Percentiles rank a stretch among this genome's conserved stretches.
Conservation (phyloP, 2,329 filamentous ascomycete genomes). For the Botrytis sinoallii region DNA sequence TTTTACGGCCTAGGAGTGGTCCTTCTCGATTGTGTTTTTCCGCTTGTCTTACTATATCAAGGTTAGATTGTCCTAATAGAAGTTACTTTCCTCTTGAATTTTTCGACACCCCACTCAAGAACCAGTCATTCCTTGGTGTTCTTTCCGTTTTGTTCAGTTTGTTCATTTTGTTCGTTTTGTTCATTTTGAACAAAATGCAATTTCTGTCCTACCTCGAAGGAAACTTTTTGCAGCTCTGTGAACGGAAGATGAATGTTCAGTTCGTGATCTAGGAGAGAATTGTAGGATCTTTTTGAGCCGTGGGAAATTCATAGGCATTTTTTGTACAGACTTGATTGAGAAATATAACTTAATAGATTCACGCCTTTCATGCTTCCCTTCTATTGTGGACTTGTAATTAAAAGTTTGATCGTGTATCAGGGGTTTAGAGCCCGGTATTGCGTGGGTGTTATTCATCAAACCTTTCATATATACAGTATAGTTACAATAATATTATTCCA, state of each 20-base stretch:
- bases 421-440: no score
- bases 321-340: neutral
- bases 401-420: no score
- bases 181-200: no score
- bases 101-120: neutral
- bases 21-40: neutral
- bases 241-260: neutral
- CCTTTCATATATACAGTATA: neutral
- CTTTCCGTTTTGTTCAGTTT: neutral
- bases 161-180: neutral
- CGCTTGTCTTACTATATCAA: neutral
- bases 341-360: no score
- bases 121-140: no score
- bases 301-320: neutral
- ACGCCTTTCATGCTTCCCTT: neutral
- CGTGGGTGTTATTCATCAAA: neutral
- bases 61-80: neutral
- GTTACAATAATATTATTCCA: neutral
- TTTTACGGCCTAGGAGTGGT: accelerated
- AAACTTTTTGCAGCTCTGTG: no score
- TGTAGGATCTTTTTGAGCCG: no score
- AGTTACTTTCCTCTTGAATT: neutral
- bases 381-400: neutral
- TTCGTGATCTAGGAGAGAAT: neutral
- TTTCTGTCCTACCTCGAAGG: no score